Percentiles rank a stretch among this genome's conserved stretches.
Evolutionary conservation across 805 yeast genomes (phyloP).

Genomic region (Yarrowia sp.): DNA sequence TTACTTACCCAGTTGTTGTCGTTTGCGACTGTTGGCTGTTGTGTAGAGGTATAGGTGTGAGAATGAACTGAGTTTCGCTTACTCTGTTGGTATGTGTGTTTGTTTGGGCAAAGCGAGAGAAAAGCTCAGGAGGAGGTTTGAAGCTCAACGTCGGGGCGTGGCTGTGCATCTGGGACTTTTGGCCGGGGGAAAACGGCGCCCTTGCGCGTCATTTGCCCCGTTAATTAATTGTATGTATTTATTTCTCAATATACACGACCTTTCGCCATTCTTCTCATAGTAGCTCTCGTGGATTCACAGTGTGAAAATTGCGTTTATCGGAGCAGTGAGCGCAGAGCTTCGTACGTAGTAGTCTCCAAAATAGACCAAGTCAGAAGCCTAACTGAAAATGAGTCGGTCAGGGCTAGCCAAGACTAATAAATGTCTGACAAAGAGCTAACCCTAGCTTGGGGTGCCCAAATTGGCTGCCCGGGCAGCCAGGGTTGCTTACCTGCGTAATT

Average conservation of each 20-base stretch:
- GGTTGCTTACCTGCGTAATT: neutral
- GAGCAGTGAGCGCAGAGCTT: slow-evolving; percentile 10
- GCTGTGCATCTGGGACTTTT: neutral
- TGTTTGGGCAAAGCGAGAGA: slow-evolving; percentile 16
- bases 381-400: slow-evolving; percentile 12
- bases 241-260: neutral
- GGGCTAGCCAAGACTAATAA: slow-evolving; percentile 14
- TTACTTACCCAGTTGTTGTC: neutral
- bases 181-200: neutral
- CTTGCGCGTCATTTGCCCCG: neutral
- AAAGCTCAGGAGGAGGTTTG: neutral
- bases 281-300: neutral
- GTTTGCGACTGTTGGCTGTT: neutral
- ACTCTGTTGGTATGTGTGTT: slow-evolving; percentile 1
- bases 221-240: neutral
- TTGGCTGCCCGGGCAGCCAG: neutral
- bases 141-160: neutral
- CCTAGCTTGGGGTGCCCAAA: neutral
- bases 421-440: slow-evolving; percentile 9
- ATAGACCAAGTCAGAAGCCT: slow-evolving; percentile 13
- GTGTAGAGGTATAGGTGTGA: neutral
- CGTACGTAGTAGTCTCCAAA: slow-evolving; percentile 14
- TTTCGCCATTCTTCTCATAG: neutral
- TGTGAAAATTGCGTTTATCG: slow-evolving; percentile 23
- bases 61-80: slow-evolving; percentile 19